These are phyloP conservation scores for Eucalyptus lansdowneana DNA, from an alignment of 345 rosid genomes.

Conservation along the genomic window DNA sequence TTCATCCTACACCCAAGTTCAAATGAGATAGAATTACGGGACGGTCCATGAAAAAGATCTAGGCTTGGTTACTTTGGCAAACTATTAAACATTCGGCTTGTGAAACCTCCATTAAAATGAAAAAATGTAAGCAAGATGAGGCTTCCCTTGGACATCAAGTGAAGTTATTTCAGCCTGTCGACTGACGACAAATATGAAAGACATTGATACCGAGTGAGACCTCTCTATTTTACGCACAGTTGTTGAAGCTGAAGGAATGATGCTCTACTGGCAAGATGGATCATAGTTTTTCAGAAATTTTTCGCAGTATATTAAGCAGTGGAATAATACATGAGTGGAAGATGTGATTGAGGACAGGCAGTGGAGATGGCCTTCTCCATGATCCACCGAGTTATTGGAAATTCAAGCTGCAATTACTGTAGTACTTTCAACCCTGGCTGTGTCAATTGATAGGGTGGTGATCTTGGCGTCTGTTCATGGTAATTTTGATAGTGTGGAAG, in stretches of 20 bases:
- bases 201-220: not conserved
- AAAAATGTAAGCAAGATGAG: not conserved
- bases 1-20: not conserved
- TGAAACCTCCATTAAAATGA: not conserved
- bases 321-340: not conserved
- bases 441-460: not conserved
- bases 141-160: not conserved
- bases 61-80: not conserved
- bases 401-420: not conserved
- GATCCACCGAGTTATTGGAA: not conserved
- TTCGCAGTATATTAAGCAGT: not conserved
- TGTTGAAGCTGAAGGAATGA: not conserved
- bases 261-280: not conserved
- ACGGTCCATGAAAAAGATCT: not conserved
- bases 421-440: not conserved
- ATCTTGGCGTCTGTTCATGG: not conserved
- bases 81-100: not conserved
- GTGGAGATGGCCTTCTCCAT: not conserved
- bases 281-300: not conserved
- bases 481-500: not conserved
- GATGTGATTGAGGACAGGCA: not conserved
- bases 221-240: not conserved
- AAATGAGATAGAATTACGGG: not conserved
- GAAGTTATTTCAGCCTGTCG: not conserved
- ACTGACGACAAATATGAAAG: not conserved